Evolutionary conservation across 495 filamentous ascomycete genomes (phyloP).

Genomic region (Saxophila tyrrhenica): DNA sequence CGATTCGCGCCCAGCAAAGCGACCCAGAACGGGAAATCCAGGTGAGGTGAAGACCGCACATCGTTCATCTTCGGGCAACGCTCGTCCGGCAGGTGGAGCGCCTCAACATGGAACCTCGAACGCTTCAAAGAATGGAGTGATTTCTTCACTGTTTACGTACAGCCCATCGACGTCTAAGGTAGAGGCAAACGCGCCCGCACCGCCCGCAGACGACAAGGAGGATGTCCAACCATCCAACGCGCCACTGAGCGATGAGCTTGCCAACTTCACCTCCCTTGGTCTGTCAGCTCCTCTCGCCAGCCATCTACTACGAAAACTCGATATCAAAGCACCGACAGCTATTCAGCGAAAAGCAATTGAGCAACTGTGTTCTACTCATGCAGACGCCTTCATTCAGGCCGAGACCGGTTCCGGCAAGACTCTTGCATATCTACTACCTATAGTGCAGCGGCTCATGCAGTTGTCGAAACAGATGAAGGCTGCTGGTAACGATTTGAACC

Average conservation of each 20-base stretch:
- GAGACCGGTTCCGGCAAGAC: constrained; percentile 98
- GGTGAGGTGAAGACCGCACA: constrained; percentile 13
- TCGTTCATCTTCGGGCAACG: background rate
- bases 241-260: constrained; percentile 70
- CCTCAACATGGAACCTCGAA: background rate
- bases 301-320: constrained; percentile 74
- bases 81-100: constrained; percentile 8
- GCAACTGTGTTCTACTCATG: constrained; percentile 65
- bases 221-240: constrained; percentile 78
- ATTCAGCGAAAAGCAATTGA: constrained; percentile 85
- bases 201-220: constrained; percentile 28
- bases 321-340: constrained; percentile 80
- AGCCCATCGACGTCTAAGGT: constrained; percentile 60
- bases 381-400: constrained; percentile 91
- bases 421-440: constrained; percentile 80
- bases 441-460: constrained; percentile 75
- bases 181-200: constrained; percentile 32
- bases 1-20: constrained; percentile 9
- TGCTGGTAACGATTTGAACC: constrained; percentile 38
- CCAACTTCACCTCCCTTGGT: constrained; percentile 73
- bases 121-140: constrained; percentile 37
- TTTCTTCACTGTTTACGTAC: constrained; percentile 83
- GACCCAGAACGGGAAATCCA: constrained; percentile 4
- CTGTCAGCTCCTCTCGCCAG: constrained; percentile 65
- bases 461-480: constrained; percentile 42